Percentiles rank a stretch among this genome's conserved stretches.
Evolutionary conservation across 176 grass and related monocot genomes (phyloP).

Genomic region (Cymbopogon citratus): DNA sequence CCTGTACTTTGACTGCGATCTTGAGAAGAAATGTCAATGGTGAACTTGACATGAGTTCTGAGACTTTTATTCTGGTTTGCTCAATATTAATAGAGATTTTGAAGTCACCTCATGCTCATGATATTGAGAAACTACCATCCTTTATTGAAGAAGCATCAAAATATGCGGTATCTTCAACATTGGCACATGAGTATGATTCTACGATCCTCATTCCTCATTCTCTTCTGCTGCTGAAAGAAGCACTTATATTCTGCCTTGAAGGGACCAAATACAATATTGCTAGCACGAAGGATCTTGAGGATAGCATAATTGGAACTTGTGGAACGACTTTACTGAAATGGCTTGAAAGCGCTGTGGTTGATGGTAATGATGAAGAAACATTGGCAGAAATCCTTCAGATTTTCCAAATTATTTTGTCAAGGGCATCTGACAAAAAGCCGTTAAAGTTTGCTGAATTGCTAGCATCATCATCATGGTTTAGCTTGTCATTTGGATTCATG

Average conservation of each 20-base stretch:
- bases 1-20: constrained; percentile 51
- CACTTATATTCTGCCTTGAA: constrained; percentile 57
- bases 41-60: constrained; percentile 55
- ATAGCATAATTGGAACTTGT: constrained; percentile 63
- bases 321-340: constrained; percentile 64
- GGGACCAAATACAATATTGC: constrained; percentile 29
- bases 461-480: constrained; percentile 74
- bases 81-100: constrained; percentile 74
- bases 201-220: constrained; percentile 47
- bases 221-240: constrained; percentile 76
- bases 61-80: constrained; percentile 65
- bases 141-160: constrained; percentile 70
- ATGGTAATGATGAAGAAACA: constrained; percentile 61
- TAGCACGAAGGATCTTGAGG: constrained; percentile 49
- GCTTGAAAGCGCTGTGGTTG: constrained; percentile 55
- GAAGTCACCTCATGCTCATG: constrained; percentile 53
- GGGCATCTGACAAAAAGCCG: constrained; percentile 37
- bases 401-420: constrained; percentile 81
- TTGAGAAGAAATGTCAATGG: constrained; percentile 54
- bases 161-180: constrained; percentile 53
- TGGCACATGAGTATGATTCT: constrained; percentile 39
- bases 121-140: constrained; percentile 52
- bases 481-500: constrained; percentile 79
- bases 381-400: constrained; percentile 65
- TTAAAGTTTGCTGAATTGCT: constrained; percentile 60